Evolutionary conservation across 2,329 filamentous ascomycete species (phyloP), one percentile per base, ranked within the genome.

Genomic region (Aspergillus japonicus): DNA sequence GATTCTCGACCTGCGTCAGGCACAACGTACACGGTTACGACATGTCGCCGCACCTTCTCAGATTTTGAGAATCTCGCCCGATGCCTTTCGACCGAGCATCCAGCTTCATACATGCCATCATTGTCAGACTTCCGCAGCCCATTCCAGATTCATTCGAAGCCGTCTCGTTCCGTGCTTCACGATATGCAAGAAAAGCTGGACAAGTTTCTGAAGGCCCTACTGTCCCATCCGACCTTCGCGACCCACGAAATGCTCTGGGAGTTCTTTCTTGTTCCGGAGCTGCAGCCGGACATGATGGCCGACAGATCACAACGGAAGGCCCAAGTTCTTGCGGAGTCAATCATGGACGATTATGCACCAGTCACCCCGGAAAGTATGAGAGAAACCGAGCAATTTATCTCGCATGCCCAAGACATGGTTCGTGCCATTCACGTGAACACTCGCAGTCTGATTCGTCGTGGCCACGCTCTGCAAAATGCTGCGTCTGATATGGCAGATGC

Each of bases 161-260:
- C 95, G 6, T 96, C 94, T 5, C 84, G 94, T 50, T 88, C 93
- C 0, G 85, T 96, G 4, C 80, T 99, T 44, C 89, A 92, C 64
- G 92, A 98, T 68, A 89, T 93, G 54, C 96, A 99, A 73, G 80
- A 92, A 49, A 87, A 89, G 16, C 86, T 96, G 21, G 92, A 99
- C 75, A 89, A 87, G 66, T 97, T 98, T 69, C 79, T 99, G 67
- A 91, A 91, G 65, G 91, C 92, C 19, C 83, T 99, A 64, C 83
- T 99, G 26, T 83, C 86, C 8, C 95, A 99, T 71, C 90, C 94
- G 3, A 98, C 95, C 0, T 97, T 99, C 72, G 86, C 92, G 0
- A 96, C 91, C 0, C 96, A 99, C 71, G 95, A 99, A 78, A 92
- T 98, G 84, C 83, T 99, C 2, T 99, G 95, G 96, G 95, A 99